phyloP scores from a whole-genome alignment of 2,329 filamentous ascomycete species.

The Ceratocystis lukuohia region DNA sequence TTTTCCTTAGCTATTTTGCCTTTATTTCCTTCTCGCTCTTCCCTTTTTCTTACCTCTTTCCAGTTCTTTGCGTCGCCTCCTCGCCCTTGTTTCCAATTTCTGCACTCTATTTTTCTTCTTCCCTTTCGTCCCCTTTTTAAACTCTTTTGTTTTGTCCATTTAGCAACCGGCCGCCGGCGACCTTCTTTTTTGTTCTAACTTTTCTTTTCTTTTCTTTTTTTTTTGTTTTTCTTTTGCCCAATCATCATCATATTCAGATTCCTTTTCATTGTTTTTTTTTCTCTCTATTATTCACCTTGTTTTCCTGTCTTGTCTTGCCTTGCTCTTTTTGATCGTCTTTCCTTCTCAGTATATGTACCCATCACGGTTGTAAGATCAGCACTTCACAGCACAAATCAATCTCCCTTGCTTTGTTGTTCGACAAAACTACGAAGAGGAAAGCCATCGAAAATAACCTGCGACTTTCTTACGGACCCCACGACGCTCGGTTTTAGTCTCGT shows the following conservation, averaged over 20 bases:
- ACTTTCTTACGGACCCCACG: not conserved
- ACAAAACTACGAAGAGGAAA: not conserved
- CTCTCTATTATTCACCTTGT: slow-evolving; percentile 5
- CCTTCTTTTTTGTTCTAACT: slow-evolving; percentile 4
- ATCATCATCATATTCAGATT: slow-evolving; percentile 6
- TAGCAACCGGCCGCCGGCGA: slow-evolving; percentile 16
- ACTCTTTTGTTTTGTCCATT: slow-evolving; percentile 7
- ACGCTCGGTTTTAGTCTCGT: not conserved
- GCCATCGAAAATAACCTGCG: not conserved
- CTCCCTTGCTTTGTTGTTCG: slow-evolving; percentile 7
- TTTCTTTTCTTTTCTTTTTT: slow-evolving; percentile 8
- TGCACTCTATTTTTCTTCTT: slow-evolving; percentile 24
- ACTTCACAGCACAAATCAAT: not conserved
- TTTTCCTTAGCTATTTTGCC: not conserved
- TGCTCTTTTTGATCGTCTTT: slow-evolving; percentile 4
- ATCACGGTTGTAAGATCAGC: slow-evolving; percentile 5
- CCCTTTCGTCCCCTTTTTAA: slow-evolving; percentile 19
- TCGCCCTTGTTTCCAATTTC: slow-evolving; percentile 20
- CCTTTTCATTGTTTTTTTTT: slow-evolving; percentile 12
- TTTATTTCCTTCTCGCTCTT: not conserved
- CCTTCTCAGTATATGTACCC: slow-evolving; percentile 12
- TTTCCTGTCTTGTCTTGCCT: not conserved
- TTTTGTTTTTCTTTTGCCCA: not conserved
- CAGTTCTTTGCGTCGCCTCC: not conserved
- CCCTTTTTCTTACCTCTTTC: not conserved